Base-by-base conservation (phyloP, 345 rosid species). In the Turritis glabra region DNA sequence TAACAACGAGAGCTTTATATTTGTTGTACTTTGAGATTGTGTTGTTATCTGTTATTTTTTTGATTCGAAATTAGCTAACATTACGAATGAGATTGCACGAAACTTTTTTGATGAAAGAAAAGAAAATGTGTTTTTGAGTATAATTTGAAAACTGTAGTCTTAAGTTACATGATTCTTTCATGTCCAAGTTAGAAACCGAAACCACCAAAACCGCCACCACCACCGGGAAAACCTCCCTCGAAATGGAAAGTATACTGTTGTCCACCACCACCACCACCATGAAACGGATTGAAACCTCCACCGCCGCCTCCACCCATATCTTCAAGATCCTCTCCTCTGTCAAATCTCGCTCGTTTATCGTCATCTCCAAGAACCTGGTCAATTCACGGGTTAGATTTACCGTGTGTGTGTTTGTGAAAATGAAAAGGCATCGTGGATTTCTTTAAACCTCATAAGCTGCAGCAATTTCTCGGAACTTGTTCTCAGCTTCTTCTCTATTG, bases 401-500 rank as follows among this genome's bases (percentile, higher is more conserved):
- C n/a, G n/a, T 73, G 38, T 73, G 33, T 22, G 57, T 15, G n/a
- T 4, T n/a, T n/a, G 26, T 14, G 3, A 59, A 52, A 40, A 23
- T 50, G 79, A 50, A 59, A 58, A 8, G 14, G 73, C 1, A 23
- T 41, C 41, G 21, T 4, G 38, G 15, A 2, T 22, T 41, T 5
- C 48, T n/a, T 32, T 65, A 30, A 29, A 96, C 99, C 98, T 96
- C 99, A 64, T 92, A 96, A 57, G 99, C 99, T 47, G 95, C 97
- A 46, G 99, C 99, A 59, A 96, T 88, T 66, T 96, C 99, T 67
- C 80, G 85, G 82, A 95, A 95, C 64, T 86, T 85, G 79, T 83
- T 85, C 84, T 95, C 99, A 59, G 99, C 98, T 82, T 85, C 98
- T 87, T 92, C 99, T 85, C 98, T 84, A 21, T 90, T 92, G 23